Evolutionary conservation across 1,139 yeast species (phyloP).

Genomic region (Saccharomyces hybrid): DNA sequence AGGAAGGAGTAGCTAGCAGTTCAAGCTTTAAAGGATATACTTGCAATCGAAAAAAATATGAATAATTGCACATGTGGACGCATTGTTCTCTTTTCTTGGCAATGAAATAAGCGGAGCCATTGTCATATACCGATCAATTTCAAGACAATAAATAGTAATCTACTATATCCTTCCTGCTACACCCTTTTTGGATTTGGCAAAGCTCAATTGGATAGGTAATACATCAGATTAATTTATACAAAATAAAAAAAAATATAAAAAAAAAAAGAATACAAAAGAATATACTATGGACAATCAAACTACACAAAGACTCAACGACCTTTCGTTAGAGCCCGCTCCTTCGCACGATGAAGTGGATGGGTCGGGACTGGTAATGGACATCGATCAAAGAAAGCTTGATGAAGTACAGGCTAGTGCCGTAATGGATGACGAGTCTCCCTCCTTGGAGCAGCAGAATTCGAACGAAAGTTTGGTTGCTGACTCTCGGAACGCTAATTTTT

Average conservation of each 20-base stretch:
- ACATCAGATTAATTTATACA: not conserved
- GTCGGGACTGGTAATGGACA: slow-evolving; percentile 12
- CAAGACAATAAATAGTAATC: not conserved
- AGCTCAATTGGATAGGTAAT: not conserved
- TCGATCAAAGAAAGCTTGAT: slow-evolving; percentile 4
- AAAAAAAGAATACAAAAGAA: not conserved
- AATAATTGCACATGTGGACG: not conserved
- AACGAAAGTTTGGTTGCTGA: slow-evolving; percentile 1
- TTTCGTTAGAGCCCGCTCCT: slow-evolving; percentile 5
- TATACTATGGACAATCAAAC: not conserved
- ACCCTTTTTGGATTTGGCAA: not conserved
- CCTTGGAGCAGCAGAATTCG: not conserved
- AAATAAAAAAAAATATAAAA: not conserved
- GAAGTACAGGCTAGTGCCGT: slow-evolving; percentile 3
- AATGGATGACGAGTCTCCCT: not conserved
- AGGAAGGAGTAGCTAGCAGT: not conserved
- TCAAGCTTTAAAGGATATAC: not conserved
- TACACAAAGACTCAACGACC: slow-evolving; percentile 1
- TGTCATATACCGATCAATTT: not conserved
- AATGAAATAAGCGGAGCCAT: not conserved
- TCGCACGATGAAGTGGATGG: slow-evolving; percentile 7
- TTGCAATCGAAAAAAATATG: not conserved
- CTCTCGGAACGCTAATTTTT: slow-evolving; percentile 22
- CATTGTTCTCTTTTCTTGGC: not conserved
- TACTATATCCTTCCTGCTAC: not conserved